Base-by-base conservation (phyloP, 1,139 yeast genomes). In the Meyerozyma sp. region DNA sequence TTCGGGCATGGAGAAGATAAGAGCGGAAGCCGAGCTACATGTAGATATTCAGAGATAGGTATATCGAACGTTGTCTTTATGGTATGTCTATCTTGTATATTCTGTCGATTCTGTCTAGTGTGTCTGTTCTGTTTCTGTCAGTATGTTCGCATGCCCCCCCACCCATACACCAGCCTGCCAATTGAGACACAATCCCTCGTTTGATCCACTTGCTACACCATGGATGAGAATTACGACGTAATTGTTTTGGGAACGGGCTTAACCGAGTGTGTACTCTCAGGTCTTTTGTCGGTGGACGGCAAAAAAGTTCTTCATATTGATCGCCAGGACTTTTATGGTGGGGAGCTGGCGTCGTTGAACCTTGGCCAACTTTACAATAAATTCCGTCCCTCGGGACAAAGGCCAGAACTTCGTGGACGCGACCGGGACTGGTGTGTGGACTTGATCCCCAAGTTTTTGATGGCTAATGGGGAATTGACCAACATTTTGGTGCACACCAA, bases 401-500 rank as follows among this genome's bases (percentile, higher is more conserved):
- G 80, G 49, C 89, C 94, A 16, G 87, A 83, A 48, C 71, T 80
- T 51, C 77, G 82, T 46, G 98, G 98, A 40, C 81, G 95, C 56
- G 96, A 90, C 60, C 79, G 98, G 53, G 98, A 93, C 65, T 93
- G 98, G 98, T 90, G 95, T 65, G 91, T 93, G 45, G 99, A 93
- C 62, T 75, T 93, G 70, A 90, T 93, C 57, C 99, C 99, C 42
- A 93, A 93, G 70, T 93, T 93, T 57, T 74, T 94, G 56, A 94
- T 93, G 98, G 94, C 98, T 46, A 89, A 90, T 58, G 99, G 99
- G 36, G 99, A 93, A 63, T 78, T 93, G 68, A 91, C 98, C 55
- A 91, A 91, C 65, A 94, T 93, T 56, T 78, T 93, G 58, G 93
- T 87, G 34, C 96, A 91, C 64, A 93, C 98, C 23, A 93, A 91